Percentiles rank a stretch among this genome's conserved stretches.
Evolutionary conservation across 352 stramenopile species (phyloP).

Genomic region (Phytophthora pisi): DNA sequence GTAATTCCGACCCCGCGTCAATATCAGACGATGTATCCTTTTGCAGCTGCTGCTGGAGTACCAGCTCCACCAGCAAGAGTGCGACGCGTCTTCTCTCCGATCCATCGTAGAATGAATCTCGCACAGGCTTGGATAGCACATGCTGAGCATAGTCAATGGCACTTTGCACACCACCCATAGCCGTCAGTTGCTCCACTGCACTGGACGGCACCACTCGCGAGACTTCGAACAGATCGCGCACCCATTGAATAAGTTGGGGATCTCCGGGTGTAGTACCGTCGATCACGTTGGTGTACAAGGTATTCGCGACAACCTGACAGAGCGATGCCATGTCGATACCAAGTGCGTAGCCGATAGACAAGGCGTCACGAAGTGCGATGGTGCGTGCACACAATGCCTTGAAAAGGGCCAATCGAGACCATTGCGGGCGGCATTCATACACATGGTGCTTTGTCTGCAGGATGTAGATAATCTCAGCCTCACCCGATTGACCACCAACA

Average conservation of each 20-base stretch:
- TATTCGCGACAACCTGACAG: conserved; percentile 85
- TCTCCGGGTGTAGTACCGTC: conserved; percentile 34
- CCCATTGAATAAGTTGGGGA: conserved; percentile 52
- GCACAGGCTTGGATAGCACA: conserved; percentile 45
- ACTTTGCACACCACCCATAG: conserved; percentile 51
- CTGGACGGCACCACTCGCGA: conserved; percentile 73
- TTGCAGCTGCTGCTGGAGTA: conserved; percentile 67
- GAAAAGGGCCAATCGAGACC: conserved; percentile 83
- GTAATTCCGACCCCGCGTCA: background rate
- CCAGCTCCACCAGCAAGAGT: conserved; percentile 56
- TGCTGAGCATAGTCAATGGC: conserved; percentile 71
- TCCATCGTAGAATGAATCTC: conserved; percentile 40
- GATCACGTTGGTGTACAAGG: conserved; percentile 56
- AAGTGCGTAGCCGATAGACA: conserved; percentile 87
- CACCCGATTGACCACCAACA: conserved; percentile 30
- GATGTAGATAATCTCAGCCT: conserved; percentile 80
- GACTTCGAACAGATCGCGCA: conserved; percentile 77
- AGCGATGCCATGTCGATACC: conserved; percentile 89
- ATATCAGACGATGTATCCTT: conserved; percentile 23
- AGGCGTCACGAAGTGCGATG: conserved; percentile 67
- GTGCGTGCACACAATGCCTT: conserved; percentile 61
- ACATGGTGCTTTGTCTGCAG: conserved; percentile 82
- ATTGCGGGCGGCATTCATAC: conserved; percentile 87
- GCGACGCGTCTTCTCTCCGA: conserved; percentile 59
- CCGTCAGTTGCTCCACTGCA: conserved; percentile 70